phyloP scores from a whole-genome alignment of 2,329 filamentous ascomycete species.

The Monosporascus sp. region DNA sequence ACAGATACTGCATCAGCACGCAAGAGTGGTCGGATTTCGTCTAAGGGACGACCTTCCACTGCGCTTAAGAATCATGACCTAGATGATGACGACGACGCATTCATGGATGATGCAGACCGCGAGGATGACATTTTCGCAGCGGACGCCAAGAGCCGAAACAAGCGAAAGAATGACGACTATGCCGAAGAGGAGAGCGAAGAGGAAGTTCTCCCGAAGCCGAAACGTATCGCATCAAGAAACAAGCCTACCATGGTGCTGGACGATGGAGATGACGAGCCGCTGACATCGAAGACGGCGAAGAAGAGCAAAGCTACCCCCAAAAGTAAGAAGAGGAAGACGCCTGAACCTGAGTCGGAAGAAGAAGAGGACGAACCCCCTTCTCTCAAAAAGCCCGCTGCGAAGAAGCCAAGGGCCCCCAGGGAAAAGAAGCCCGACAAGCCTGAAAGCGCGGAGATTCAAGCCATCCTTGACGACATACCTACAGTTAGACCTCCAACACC shows the following conservation, averaged over 20 bases:
- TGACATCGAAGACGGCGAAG: slow-evolving; percentile 25
- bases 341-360: slow-evolving; percentile 49
- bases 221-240: slow-evolving; percentile 45
- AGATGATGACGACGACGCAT: slow-evolving; percentile 51
- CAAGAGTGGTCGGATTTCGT: slow-evolving; percentile 25
- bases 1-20: slow-evolving; percentile 18
- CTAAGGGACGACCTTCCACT: slow-evolving; percentile 38
- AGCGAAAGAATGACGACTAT: slow-evolving; percentile 69
- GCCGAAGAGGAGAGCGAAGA: slow-evolving; percentile 70
- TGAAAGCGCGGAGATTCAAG: slow-evolving; percentile 69
- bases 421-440: slow-evolving; percentile 60
- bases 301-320: slow-evolving; percentile 23
- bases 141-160: slow-evolving; percentile 60
- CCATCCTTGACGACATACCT: slow-evolving; percentile 83
- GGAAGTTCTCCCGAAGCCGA: slow-evolving; percentile 57
- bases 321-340: slow-evolving; percentile 54
- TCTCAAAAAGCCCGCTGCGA: slow-evolving; percentile 50
- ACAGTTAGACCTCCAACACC: slow-evolving; percentile 79
- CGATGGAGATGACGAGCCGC: slow-evolving; percentile 26
- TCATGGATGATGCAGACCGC: slow-evolving; percentile 61
- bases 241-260: slow-evolving; percentile 28
- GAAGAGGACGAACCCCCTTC: slow-evolving; percentile 48
- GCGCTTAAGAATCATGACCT: slow-evolving; percentile 35
- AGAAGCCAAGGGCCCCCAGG: slow-evolving; percentile 53
- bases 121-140: slow-evolving; percentile 83